A percentile compares a stretch with the other conserved stretches of the same genome.
Conservation (phyloP, 441 rosid species). For the Viola pubescens region DNA sequence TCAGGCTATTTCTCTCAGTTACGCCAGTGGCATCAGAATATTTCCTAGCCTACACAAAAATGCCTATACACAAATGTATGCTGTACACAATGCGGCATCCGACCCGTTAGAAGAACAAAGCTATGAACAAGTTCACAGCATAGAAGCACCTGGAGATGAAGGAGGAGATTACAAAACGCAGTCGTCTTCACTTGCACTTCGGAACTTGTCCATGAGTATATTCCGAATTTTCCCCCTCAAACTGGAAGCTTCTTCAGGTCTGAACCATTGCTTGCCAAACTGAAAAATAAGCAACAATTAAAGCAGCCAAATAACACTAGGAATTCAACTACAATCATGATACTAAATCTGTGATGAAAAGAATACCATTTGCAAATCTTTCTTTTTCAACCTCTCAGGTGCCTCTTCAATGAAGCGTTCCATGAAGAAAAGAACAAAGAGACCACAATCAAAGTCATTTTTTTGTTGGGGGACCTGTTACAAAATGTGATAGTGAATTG, state of each 20-base stretch:
- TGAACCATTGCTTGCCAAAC: conserved; percentile 89
- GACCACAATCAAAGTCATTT: conserved; percentile 91
- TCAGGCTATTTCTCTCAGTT: no score
- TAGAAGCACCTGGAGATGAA: conserved; percentile 7
- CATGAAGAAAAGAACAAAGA: conserved; percentile 83
- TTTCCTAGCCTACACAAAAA: not conserved
- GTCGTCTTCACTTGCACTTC: conserved; percentile 17
- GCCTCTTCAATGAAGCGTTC: conserved; percentile 83
- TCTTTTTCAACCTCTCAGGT: conserved; percentile 71
- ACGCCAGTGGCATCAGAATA: not conserved
- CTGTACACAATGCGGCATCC: not conserved
- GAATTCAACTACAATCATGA: not conserved
- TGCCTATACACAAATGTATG: not conserved
- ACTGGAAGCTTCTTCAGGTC: conserved; percentile 77
- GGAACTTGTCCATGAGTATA: conserved; percentile 46
- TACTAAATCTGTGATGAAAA: not conserved
- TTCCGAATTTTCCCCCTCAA: conserved; percentile 58
- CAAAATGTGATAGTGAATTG: conserved; percentile 7
- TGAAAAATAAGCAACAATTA: conserved; percentile 21
- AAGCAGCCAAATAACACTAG: not conserved
- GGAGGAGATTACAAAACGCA: conserved; percentile 12
- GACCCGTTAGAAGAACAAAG: not conserved
- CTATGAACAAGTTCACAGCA: conserved; percentile 16
- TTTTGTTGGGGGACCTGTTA: conserved; percentile 91
- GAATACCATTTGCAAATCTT: conserved; percentile 70